Evolutionary conservation across 2,329 filamentous ascomycete genomes (phyloP), one percentile per base, ranked within the genome.

Genomic region (Arthrobotrys conoides): DNA sequence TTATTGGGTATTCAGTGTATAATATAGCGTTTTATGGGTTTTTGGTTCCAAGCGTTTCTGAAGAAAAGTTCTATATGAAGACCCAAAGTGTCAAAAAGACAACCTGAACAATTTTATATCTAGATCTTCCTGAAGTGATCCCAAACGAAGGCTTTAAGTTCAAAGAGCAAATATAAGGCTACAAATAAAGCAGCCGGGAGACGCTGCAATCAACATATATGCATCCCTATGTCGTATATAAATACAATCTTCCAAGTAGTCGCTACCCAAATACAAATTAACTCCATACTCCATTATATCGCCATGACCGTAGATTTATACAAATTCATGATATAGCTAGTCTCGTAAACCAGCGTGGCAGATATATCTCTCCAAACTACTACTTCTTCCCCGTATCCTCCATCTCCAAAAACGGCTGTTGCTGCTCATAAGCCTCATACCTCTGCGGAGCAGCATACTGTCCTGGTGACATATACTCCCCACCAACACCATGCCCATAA

Each of bases 371-470:
- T 5, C 4, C 30, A 4, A 16, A 12, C 18, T 41, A 69, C 55
- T 63, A 46, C 65, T 63, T 53, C 48, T 64, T 69, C 14, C 22
- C 36, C 0, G 64, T 64, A 57, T 76, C 71, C 46, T 66, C 71
- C 20, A 68, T 27, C 48, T 70, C 55, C 18, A 77, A 67, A 44
- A 77, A 77, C 41, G 72, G 72, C 44, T 20, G 65, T 10, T 38
- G 66, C 38, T 77, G 72, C 61, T 77, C 72, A 41, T 71, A 67
- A 27, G 38, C 46, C 30, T 67, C 66, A 51, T 65, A 76, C 41
- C 49, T 36, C 20, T 71, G 66, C 59, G 72, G 72, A n/a, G 51
- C 46, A 41, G 72, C 66, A 46, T 77, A 77, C n/a, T 71, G 69
- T 22, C 22, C 72, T 4, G 65, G 44, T 18, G 55, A 38, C 9